Evolutionary conservation across 257 asterid species (phyloP).

Genomic region (Scutellaria baicalensis): DNA sequence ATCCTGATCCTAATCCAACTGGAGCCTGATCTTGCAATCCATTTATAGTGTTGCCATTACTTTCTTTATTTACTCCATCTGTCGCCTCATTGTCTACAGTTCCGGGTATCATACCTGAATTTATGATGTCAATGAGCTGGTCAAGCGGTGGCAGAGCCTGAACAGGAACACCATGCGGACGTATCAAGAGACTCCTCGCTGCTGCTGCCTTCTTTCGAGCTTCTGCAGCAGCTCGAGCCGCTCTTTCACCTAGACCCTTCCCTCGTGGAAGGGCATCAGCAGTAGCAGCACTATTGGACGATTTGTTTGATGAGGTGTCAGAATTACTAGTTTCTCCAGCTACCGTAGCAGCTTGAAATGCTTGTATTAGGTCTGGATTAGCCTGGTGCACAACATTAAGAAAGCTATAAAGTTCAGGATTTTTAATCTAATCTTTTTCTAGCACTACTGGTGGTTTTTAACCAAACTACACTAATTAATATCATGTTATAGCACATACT

Average conservation of each 20-base stretch:
- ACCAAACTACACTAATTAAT: too few species aligned
- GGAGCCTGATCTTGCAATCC: conserved; percentile 44
- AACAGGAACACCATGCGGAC: conserved; percentile 67
- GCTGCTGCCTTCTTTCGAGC: conserved; percentile 85
- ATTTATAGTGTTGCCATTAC: conserved; percentile 23
- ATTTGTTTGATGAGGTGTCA: conserved; percentile 29
- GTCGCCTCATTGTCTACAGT: background rate
- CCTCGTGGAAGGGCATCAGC: conserved; percentile 22
- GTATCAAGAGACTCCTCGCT: conserved; percentile 65
- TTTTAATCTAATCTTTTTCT: too few species aligned
- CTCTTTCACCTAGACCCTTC: conserved; percentile 69
- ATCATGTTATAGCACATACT: too few species aligned
- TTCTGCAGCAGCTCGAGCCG: conserved; percentile 80
- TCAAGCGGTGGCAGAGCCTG: conserved; percentile 55
- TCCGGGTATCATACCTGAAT: conserved; percentile 36
- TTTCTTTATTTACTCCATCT: conserved; percentile 24
- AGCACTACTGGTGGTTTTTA: too few species aligned
- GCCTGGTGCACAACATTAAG: conserved; percentile 39
- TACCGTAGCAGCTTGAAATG: conserved; percentile 63
- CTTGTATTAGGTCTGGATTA: conserved; percentile 66
- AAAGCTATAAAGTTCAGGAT: too few species aligned
- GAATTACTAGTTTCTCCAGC: conserved; percentile 33
- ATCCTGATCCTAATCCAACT: conserved; percentile 60
- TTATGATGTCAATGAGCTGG: conserved; percentile 56
- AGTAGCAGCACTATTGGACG: conserved; percentile 16